phyloP scores from a whole-genome alignment of 257 asterid species.

The Fraxinus anomala region DNA sequence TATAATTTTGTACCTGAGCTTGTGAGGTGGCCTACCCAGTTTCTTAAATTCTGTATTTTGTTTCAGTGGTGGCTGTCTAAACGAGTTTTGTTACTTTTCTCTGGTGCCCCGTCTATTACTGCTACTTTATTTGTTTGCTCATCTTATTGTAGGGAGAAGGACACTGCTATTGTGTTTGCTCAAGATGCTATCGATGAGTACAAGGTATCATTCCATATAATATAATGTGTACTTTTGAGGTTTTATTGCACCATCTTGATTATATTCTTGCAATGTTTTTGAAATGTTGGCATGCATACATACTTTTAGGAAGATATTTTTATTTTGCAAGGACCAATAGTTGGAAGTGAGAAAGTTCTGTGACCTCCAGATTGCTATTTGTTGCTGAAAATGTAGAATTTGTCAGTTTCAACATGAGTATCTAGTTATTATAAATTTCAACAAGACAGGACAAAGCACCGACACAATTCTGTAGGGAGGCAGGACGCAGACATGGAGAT shows the following conservation, averaged over 20 bases:
- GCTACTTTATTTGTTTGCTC: conserved; percentile 15
- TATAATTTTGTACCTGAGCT: conserved; percentile 23
- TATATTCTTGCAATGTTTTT: conserved; percentile 20
- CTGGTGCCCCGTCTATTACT: conserved; percentile 19
- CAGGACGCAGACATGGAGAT: background rate
- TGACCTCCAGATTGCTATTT: background rate
- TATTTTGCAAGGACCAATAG: background rate
- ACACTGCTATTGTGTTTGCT: conserved; percentile 78
- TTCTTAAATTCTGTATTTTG: conserved; percentile 10
- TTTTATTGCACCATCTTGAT: conserved; percentile 16
- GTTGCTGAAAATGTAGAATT: background rate
- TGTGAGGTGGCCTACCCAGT: conserved; percentile 8
- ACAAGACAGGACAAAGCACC: background rate
- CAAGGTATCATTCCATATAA: conserved; percentile 58
- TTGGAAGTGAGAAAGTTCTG: background rate
- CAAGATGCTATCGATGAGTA: conserved; percentile 96
- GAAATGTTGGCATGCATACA: background rate
- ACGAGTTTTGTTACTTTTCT: conserved; percentile 7
- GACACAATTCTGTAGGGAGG: background rate
- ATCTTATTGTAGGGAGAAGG: conserved; percentile 82
- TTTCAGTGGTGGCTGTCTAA: background rate
- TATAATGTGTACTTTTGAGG: conserved; percentile 18
- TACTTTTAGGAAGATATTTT: background rate
- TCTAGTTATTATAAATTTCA: background rate
- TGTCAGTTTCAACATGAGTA: background rate